Conservation (phyloP, 768 basidiomycete genomes). For the Russula sp. region DNA sequence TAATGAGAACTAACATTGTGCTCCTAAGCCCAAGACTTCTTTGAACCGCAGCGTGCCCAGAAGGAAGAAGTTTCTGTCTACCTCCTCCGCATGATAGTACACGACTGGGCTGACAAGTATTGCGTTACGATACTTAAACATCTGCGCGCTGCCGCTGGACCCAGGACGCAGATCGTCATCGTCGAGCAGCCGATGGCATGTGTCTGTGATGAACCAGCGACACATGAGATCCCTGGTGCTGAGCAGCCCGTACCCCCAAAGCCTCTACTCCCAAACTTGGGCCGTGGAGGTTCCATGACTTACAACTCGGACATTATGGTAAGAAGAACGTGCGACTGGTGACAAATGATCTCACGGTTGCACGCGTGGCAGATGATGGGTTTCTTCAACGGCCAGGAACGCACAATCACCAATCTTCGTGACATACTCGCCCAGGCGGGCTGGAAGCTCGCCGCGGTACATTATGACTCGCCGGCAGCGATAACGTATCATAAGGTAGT, state of each 20-base stretch:
- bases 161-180: constrained; percentile 28
- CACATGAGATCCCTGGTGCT: constrained; percentile 19
- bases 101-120: constrained; percentile 32
- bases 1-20: background rate
- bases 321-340: background rate
- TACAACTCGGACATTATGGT: constrained; percentile 25
- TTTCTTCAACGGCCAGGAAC: background rate
- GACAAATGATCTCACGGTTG: background rate
- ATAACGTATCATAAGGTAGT: background rate
- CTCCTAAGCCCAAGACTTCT: background rate
- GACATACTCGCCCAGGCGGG: constrained; percentile 2
- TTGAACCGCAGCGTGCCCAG: background rate
- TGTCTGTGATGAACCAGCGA: constrained; percentile 24
- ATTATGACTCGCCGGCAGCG: background rate
- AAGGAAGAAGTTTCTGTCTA: constrained; percentile 4
- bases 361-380: background rate
- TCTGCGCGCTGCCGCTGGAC: constrained; percentile 16
- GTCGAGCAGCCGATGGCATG: constrained; percentile 26
- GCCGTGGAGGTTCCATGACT: constrained; percentile 15
- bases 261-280: constrained; percentile 27
- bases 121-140: constrained; percentile 5
- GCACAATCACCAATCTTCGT: constrained; percentile 1
- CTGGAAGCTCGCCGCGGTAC: background rate
- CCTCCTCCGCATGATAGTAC: background rate
- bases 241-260: constrained; percentile 18